A percentile compares a stretch with the other conserved stretches of the same genome.
Conservation (phyloP, 1,139 yeast genomes). For the Yamadazyma epiphylla region DNA sequence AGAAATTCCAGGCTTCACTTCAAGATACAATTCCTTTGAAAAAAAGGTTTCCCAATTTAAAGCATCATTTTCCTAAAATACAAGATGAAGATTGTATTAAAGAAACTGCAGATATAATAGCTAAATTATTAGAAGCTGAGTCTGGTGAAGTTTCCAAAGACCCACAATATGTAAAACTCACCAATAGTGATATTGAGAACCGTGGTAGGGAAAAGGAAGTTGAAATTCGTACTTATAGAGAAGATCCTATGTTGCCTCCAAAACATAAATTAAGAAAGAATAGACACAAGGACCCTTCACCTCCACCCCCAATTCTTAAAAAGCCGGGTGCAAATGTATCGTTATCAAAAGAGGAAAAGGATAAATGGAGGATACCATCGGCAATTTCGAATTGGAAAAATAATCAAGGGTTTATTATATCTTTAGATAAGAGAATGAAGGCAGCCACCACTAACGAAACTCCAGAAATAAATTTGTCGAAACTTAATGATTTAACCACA, state of each 20-base stretch:
- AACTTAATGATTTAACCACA: conserved; percentile 59
- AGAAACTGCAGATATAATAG: conserved; percentile 27
- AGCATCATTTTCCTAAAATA: conserved; percentile 38
- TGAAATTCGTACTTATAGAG: conserved; percentile 36
- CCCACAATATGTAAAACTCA: conserved; percentile 19
- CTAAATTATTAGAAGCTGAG: conserved; percentile 17
- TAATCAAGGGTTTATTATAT: conserved; percentile 84
- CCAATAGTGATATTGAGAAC: conserved; percentile 14
- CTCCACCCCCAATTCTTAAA: conserved; percentile 55
- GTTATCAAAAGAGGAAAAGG: conserved; percentile 72
- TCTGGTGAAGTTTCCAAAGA: conserved; percentile 15
- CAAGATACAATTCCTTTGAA: conserved; percentile 43
- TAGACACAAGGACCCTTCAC: conserved; percentile 59
- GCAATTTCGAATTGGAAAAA: conserved; percentile 96
- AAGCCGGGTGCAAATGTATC: conserved; percentile 23
- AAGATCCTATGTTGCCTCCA: conserved; percentile 88
- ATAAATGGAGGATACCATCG: conserved; percentile 85
- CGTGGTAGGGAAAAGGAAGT: conserved; percentile 21
- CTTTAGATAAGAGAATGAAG: conserved; percentile 72
- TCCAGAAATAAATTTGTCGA: conserved; percentile 47
- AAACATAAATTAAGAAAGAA: conserved; percentile 72
- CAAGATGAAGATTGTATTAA: conserved; percentile 20
- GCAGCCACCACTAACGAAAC: conserved; percentile 36
- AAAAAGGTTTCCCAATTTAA: conserved; percentile 33
- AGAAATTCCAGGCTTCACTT: conserved; percentile 24